Evolutionary conservation across 768 basidiomycete genomes (phyloP).

Genomic region (Mycena albidolilacea): DNA sequence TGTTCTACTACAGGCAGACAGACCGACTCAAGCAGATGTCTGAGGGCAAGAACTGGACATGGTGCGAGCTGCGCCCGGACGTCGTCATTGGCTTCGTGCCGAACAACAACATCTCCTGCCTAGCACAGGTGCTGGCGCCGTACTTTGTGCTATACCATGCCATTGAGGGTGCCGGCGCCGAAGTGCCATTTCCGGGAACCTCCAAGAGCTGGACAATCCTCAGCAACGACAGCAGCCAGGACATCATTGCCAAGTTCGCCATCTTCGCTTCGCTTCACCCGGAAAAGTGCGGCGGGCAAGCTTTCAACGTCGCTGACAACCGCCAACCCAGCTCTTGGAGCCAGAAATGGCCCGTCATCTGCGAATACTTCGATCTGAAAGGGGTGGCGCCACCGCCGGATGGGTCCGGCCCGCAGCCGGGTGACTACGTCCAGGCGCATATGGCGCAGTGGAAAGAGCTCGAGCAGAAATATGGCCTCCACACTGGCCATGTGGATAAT

Average conservation of each 20-base stretch:
- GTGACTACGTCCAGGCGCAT: background rate
- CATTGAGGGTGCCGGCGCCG: background rate
- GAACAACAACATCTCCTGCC: background rate
- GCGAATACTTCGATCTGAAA: slow-evolving; percentile 1
- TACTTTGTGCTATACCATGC: background rate
- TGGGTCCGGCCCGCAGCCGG: background rate
- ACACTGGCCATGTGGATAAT: background rate
- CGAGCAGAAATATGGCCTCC: background rate
- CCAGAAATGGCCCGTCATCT: background rate
- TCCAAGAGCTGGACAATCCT: background rate
- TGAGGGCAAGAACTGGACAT: background rate
- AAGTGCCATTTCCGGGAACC: background rate
- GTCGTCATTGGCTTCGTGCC: background rate
- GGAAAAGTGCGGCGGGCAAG: background rate
- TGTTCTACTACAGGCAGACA: background rate
- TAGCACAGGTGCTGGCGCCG: background rate
- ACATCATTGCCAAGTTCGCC: background rate
- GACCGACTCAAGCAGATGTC: background rate
- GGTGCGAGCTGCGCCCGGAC: slow-evolving; percentile 3
- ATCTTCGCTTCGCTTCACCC: slow-evolving; percentile 2
- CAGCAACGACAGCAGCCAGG: background rate
- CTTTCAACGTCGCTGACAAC: background rate
- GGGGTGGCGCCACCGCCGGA: background rate
- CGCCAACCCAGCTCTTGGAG: background rate
- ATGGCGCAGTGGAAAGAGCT: background rate